Conservation (phyloP, 2,329 filamentous ascomycete genomes). For the Diaporthe sp. region DNA sequence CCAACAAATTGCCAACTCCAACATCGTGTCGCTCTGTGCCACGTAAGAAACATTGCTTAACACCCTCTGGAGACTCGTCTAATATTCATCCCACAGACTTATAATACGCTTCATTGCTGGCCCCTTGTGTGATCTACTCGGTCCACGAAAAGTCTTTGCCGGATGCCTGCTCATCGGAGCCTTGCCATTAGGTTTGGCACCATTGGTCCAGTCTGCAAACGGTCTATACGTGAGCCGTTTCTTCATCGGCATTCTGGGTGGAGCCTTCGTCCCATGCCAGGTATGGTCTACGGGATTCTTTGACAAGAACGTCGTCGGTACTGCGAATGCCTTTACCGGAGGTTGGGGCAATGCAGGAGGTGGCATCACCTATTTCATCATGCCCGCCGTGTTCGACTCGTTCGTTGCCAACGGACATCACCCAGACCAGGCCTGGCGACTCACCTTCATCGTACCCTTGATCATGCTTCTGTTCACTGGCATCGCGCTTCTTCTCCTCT, state of each 20-base stretch:
- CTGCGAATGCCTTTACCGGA: slow-evolving; percentile 85
- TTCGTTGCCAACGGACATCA: slow-evolving; percentile 70
- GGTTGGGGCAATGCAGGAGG: slow-evolving; percentile 90
- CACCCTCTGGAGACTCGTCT: not conserved
- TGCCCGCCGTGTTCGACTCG: slow-evolving; percentile 89
- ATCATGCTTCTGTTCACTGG: slow-evolving; percentile 77
- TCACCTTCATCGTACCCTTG: slow-evolving; percentile 86
- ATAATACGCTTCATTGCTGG: slow-evolving; percentile 82
- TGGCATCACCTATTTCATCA: slow-evolving; percentile 92
- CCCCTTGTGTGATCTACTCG: slow-evolving; percentile 86
- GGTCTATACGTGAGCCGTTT: slow-evolving; percentile 81
- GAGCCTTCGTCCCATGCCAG: slow-evolving; percentile 85
- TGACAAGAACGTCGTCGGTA: slow-evolving; percentile 91
- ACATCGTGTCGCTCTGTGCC: slow-evolving; percentile 82
- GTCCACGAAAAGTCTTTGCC: slow-evolving; percentile 83
- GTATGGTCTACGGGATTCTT: slow-evolving; percentile 95
- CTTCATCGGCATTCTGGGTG: slow-evolving; percentile 84
- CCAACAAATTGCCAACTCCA: slow-evolving; percentile 84
- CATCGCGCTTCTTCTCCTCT: slow-evolving; percentile 76
- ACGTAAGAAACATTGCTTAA: slow-evolving; percentile 57
- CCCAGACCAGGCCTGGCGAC: slow-evolving; percentile 80
- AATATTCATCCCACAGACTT: slow-evolving; percentile 56
- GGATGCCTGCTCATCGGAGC: slow-evolving; percentile 80
- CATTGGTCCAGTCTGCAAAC: slow-evolving; percentile 74
- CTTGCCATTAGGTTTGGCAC: slow-evolving; percentile 84